Percentiles rank a stretch among this genome's conserved stretches.
These are phyloP conservation scores for Quercus cerris DNA, from an alignment of 306 rosid species.

Conservation along the genomic window DNA sequence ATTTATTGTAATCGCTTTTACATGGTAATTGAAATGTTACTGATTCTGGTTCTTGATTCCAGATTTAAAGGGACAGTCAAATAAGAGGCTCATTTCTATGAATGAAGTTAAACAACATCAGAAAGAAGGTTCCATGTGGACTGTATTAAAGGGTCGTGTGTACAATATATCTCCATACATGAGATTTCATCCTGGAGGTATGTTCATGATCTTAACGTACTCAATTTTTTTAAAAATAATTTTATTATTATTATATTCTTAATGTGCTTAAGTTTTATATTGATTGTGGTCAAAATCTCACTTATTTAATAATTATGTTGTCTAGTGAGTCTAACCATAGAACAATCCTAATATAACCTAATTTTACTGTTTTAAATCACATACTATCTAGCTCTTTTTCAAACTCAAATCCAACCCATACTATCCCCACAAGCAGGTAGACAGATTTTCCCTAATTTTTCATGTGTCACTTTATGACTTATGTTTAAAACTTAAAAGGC, in stretches of 20 bases:
- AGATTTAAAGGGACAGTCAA: constrained; percentile 90
- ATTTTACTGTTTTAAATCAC: too few relatives aligned
- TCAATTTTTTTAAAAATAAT: background rate
- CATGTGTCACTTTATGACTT: too few relatives aligned
- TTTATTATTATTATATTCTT: too few relatives aligned
- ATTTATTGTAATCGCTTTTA: constrained; percentile 5
- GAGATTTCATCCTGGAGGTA: constrained; percentile 99
- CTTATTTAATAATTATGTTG: background rate
- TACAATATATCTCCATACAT: constrained; percentile 84
- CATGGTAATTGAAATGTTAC: background rate
- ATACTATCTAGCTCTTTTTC: too few relatives aligned
- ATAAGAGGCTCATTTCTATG: constrained; percentile 75
- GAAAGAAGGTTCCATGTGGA: constrained; percentile 86
- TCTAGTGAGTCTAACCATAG: background rate
- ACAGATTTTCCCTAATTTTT: too few relatives aligned
- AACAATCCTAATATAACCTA: too few relatives aligned
- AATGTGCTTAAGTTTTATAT: background rate
- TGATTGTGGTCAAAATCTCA: background rate
- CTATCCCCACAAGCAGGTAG: too few relatives aligned
- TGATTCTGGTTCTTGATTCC: constrained; percentile 20
- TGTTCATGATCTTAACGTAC: constrained; percentile 18
- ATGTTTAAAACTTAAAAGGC: too few relatives aligned
- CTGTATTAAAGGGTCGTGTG: constrained; percentile 89
- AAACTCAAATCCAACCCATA: too few relatives aligned
- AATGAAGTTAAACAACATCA: constrained; percentile 79